Evolutionary conservation across 768 basidiomycete species (phyloP), one percentile per base, ranked within the genome.

Genomic region (Mycena sanguinolenta): DNA sequence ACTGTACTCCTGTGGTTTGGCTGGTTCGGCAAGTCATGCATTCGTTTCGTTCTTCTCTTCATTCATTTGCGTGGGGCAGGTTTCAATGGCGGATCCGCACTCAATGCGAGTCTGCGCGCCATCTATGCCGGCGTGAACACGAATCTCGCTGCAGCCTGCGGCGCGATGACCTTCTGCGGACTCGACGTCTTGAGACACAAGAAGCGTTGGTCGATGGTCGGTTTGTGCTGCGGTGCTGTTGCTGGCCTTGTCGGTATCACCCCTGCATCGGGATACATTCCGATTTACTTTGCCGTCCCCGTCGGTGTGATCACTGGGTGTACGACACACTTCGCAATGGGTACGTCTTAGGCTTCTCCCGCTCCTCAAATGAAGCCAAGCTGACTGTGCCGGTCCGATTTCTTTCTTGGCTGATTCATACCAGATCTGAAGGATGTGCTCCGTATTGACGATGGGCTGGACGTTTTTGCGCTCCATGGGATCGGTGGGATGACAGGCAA

Each of bases 181-280:
- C 64, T 65, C 25, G 64, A 65, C 44, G 64, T 65, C 2, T 7
- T 65, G 17, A 55, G 64, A 8, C 64, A 65, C 55, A 50, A 50
- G 36, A 65, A 65, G 27, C 64, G 64, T 38, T 66, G 65, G 65
- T 66, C 65, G 27, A 52, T 58, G 57, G 65, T 66, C 34, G 65
- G 65, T 12, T 36, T 66, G 46, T 66, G 65, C 57, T 66, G 57
- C 16, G 65, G 65, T 23, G 65, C 65, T 46, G 57, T 66, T 34
- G 65, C 65, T 34, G 65, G 65, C 19, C 65, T 66, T 58, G 65
- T 66, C 7, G 65, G 57, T 12, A 66, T 66, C 55, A 66, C 65
- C 6, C 65, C 65, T 21, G 65, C 65, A 13, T 50, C 57, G 5
- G 65, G 65, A 10, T 66, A 27, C 58, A 44, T 66, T 23, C 64